Evolutionary conservation across 2,329 filamentous ascomycete genomes (phyloP), one percentile per base, ranked within the genome.

Genomic region (Grosmannia serpens): DNA sequence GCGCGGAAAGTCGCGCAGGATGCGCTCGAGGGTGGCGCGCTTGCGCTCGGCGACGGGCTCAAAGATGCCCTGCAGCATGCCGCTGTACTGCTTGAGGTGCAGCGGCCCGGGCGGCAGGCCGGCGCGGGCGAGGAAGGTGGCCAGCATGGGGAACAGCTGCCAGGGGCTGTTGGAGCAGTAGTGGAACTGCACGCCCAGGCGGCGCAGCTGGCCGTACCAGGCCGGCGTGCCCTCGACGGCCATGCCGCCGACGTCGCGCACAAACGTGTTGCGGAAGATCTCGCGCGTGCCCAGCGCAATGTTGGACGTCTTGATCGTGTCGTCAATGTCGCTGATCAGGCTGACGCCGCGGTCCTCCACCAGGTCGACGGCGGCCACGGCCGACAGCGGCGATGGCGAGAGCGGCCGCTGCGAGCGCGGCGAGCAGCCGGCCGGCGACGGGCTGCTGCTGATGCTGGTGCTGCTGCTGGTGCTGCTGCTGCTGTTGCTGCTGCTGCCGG

Each of bases 101-200:
- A 97, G 88, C 0, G 92, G 96, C 0, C 94, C 95, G 0, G 82
- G 82, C 0, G 94, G 94, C 1, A 99, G 75, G 1, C 88, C 88
- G 8, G 88, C 88, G 47, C 87, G 73, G 63, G 85, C 84, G 70
- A 97, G 95, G 69, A 88, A 99, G 57, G 83, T 89, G 6, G 89
- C 87, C 13, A 99, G 75, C 2, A 97, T 84, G 0, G 94, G 94
- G 66, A 89, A 99, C 8, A 99, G 79, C 70, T 99, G 95, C 95
- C 95, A 99, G 0, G 94, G 94, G 55, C 92, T 95, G 71, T 99
- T 99, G n/a, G 94, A 99, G 63, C 96, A 95, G 70, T 99, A 99
- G 69, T 99, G 95, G 56, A 99, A 81, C 65, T 85, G 83, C 27
- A 97, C 92, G 22, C 91, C 91, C 74, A 92, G 83, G 24, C 84